A percentile compares a stretch with the other conserved stretches of the same genome.
Evolutionary conservation across 2,329 filamentous ascomycete genomes (phyloP).

Genomic region (Metarhizium sp.): DNA sequence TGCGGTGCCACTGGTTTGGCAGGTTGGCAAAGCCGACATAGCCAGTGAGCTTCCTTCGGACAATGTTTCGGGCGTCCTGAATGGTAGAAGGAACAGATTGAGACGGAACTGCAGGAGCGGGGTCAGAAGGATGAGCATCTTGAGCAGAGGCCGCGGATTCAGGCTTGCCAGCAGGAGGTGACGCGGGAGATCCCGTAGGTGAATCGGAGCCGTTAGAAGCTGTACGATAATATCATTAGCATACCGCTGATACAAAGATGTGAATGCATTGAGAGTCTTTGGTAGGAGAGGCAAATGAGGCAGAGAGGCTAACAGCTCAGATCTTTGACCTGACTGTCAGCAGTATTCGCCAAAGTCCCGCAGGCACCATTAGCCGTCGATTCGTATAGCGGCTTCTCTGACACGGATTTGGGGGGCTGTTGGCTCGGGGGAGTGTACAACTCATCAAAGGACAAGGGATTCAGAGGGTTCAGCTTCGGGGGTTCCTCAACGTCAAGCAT

Average conservation of each 20-base stretch:
- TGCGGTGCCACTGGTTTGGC: conserved; percentile 99
- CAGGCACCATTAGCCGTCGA: background rate
- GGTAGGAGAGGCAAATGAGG: background rate
- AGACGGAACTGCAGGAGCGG: conserved; percentile 20
- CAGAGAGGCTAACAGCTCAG: conserved; percentile 25
- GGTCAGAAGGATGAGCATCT: conserved; percentile 28
- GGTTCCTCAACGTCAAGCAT: conserved; percentile 44
- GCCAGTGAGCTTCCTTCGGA: conserved; percentile 94
- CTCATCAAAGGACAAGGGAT: conserved; percentile 37
- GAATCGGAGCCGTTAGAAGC: conserved; percentile 37
- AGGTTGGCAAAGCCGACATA: conserved; percentile 98
- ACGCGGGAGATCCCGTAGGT: conserved; percentile 31
- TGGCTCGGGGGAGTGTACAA: conserved; percentile 25
- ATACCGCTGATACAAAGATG: conserved; percentile 9
- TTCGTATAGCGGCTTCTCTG: background rate
- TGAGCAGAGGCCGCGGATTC: conserved; percentile 17
- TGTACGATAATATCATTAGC: conserved; percentile 16
- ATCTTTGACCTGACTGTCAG: conserved; percentile 5
- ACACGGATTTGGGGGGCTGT: conserved; percentile 10
- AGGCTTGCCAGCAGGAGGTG: conserved; percentile 30
- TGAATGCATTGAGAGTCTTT: conserved; percentile 5
- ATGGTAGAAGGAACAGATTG: conserved; percentile 36
- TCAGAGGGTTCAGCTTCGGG: conserved; percentile 33
- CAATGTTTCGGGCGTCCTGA: conserved; percentile 83
- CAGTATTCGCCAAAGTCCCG: background rate